These are phyloP conservation scores for Eucalyptus brandiana DNA, from an alignment of 345 rosid species.

Conservation along the genomic window DNA sequence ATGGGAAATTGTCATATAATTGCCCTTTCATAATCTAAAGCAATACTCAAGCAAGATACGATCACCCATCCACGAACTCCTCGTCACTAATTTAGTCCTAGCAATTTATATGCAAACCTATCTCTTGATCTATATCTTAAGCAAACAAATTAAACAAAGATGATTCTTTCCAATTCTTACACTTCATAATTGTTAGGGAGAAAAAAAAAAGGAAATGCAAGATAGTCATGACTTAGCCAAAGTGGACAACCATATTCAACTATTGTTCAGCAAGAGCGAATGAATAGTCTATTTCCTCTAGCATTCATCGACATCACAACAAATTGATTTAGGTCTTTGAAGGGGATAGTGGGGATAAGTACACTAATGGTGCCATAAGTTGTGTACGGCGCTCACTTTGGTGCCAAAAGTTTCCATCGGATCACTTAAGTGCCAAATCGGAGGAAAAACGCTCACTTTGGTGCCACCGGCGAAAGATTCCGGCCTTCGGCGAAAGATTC, in stretches of 20 bases:
- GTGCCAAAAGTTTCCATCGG: too few species aligned
- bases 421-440: too few species aligned
- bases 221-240: neutral
- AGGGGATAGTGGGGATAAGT: neutral
- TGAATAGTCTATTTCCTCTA: neutral
- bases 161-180: neutral
- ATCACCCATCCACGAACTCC: neutral
- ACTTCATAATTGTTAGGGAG: neutral
- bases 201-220: neutral
- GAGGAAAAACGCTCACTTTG: too few species aligned
- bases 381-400: too few species aligned
- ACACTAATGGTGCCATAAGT: too few species aligned
- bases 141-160: neutral
- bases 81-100: neutral
- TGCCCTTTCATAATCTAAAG: neutral
- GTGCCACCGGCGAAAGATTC: too few species aligned
- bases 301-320: neutral
- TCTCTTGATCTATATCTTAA: neutral
- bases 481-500: too few species aligned
- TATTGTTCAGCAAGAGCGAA: neutral
- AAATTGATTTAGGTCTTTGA: neutral
- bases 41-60: neutral
- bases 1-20: neutral
- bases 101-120: neutral
- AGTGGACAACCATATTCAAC: neutral